phyloP scores from a whole-genome alignment of 2,329 filamentous ascomycete genomes.

The Colletotrichum sp. region DNA sequence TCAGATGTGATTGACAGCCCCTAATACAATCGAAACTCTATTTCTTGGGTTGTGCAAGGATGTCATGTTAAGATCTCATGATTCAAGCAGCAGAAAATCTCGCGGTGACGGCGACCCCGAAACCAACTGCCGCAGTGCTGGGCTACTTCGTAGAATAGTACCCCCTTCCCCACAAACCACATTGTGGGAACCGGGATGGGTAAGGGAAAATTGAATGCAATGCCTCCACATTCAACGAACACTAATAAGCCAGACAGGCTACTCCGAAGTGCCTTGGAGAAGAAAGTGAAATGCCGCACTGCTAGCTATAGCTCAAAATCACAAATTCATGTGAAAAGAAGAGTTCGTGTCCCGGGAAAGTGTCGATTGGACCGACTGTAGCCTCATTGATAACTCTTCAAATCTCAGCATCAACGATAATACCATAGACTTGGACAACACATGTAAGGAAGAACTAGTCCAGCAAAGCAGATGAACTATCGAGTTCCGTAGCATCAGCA shows the following conservation, averaged over 20 bases:
- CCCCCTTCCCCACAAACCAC: neutral
- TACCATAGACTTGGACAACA: neutral
- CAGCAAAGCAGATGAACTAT: neutral
- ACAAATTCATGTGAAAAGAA: rapidly evolving
- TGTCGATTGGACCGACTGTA: neutral
- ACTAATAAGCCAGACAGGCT: neutral
- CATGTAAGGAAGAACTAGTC: neutral
- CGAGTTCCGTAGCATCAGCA: neutral
- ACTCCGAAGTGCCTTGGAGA: neutral
- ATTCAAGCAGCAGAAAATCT: neutral
- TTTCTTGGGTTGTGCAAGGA: neutral
- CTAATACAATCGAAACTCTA: neutral
- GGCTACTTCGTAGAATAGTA: neutral
- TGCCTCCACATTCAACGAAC: neutral
- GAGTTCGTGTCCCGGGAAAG: neutral
- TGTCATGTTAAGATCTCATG: neutral
- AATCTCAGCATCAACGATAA: neutral
- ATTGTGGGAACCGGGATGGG: neutral
- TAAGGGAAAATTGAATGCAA: neutral
- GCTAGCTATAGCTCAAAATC: neutral
- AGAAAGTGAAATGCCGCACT: neutral
- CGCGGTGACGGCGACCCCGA: neutral
- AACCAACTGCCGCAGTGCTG: neutral
- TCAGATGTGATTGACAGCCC: neutral
- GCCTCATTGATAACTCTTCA: neutral